phyloP scores from a whole-genome alignment of 1,284 basidiomycete species.

The Blastosporella zonata region DNA sequence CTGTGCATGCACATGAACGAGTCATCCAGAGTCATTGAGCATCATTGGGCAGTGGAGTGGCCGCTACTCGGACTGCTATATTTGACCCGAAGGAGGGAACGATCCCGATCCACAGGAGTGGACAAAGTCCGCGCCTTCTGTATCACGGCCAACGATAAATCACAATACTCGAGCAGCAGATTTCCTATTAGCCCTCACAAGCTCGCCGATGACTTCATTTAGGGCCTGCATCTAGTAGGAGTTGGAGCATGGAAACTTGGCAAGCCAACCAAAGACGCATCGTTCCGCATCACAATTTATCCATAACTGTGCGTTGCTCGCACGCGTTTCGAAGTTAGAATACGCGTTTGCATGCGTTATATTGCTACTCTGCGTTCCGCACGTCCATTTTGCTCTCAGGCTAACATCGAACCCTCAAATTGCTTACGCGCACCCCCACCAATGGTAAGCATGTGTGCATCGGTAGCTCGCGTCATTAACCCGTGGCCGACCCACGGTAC shows the following conservation, averaged over 20 bases:
- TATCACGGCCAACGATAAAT: background rate
- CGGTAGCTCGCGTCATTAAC: background rate
- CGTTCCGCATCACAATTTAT: conserved; percentile 28
- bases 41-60: background rate
- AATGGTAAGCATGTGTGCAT: too few species aligned
- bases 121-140: background rate
- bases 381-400: conserved; percentile 22
- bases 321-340: conserved; percentile 20
- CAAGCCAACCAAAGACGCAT: background rate
- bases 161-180: background rate
- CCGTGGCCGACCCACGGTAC: background rate
- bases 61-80: conserved; percentile 4
- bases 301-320: conserved; percentile 24
- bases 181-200: background rate
- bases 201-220: background rate
- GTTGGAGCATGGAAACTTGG: background rate
- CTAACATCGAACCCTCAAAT: conserved; percentile 9
- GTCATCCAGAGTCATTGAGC: conserved; percentile 5
- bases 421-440: background rate
- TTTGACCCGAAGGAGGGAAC: conserved; percentile 1
- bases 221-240: background rate
- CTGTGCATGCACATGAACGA: background rate
- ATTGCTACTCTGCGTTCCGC: conserved; percentile 17
- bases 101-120: conserved; percentile 4
- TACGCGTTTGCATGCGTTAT: conserved; percentile 1